These are phyloP conservation scores for Halophytophthora batemanensis DNA, from an alignment of 352 stramenopile species.

Conservation along the genomic window DNA sequence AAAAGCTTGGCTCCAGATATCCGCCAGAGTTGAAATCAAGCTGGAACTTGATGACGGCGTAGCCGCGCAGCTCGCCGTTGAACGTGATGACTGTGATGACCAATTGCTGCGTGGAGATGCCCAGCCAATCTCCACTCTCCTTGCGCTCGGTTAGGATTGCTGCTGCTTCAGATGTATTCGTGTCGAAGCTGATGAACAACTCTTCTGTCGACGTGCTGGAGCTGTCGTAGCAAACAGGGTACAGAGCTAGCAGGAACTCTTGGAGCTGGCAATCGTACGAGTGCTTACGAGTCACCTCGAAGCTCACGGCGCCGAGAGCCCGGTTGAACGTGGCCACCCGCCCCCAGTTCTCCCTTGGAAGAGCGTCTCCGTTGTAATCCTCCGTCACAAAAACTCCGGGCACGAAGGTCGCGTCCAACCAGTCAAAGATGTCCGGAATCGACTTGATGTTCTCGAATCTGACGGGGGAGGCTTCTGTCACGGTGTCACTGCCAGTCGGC, in stretches of 20 bases:
- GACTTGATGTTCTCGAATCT: slow-evolving; percentile 46
- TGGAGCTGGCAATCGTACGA: slow-evolving; percentile 18
- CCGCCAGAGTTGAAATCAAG: slow-evolving; percentile 38
- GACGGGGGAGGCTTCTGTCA: slow-evolving; percentile 34
- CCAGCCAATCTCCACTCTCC: slow-evolving; percentile 26
- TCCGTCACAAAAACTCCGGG: slow-evolving; percentile 42
- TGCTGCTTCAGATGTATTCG: slow-evolving; percentile 21
- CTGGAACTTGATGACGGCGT: slow-evolving; percentile 30
- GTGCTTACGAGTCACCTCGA: slow-evolving; percentile 20
- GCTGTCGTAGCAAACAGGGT: slow-evolving; percentile 33
- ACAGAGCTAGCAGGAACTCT: slow-evolving; percentile 29
- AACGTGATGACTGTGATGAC: slow-evolving; percentile 42
- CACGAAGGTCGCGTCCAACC: slow-evolving; percentile 41
- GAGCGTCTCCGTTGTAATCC: slow-evolving; percentile 34
- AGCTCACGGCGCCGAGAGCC: slow-evolving; percentile 32
- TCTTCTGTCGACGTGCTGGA: slow-evolving; percentile 15
- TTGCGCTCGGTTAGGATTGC: slow-evolving; percentile 22
- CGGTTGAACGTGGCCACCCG: slow-evolving; percentile 39
- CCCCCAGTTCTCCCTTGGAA: slow-evolving; percentile 24
- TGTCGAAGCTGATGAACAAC: slow-evolving; percentile 29
- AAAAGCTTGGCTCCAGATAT: slow-evolving; percentile 23
- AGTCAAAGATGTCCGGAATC: slow-evolving; percentile 36
- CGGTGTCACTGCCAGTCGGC: slow-evolving; percentile 40
- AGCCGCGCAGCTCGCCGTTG: slow-evolving; percentile 40
- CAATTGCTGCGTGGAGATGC: slow-evolving; percentile 29